Percentiles rank a stretch among this genome's conserved stretches.
These are phyloP conservation scores for Aspergillus spinulosporus DNA, from an alignment of 2,329 filamentous ascomycete genomes.

Conservation along the genomic window DNA sequence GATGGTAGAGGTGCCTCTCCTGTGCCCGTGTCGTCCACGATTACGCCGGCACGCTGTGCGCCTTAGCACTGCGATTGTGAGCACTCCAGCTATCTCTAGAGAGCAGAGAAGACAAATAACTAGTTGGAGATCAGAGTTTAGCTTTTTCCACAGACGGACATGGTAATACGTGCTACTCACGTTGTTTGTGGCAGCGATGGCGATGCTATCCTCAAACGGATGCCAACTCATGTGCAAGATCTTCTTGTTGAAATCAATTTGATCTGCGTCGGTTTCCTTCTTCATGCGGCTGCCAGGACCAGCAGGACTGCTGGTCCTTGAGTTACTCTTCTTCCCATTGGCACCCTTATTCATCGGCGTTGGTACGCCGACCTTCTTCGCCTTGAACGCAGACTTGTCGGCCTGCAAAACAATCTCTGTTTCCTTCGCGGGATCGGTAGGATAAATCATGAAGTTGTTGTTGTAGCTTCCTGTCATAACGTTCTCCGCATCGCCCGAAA, in stretches of 20 bases:
- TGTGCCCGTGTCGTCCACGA: background rate
- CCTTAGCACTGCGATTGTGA: conserved; percentile 27
- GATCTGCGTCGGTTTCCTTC: conserved; percentile 97
- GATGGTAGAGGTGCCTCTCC: conserved; percentile 21
- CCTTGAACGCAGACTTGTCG: conserved; percentile 99
- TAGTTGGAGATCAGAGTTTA: conserved; percentile 36
- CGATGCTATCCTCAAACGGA: conserved; percentile 98
- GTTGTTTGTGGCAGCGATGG: conserved; percentile 98
- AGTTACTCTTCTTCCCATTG: conserved; percentile 81
- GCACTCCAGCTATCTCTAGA: conserved; percentile 47
- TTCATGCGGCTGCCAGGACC: conserved; percentile 91
- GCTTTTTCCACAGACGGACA: conserved; percentile 4
- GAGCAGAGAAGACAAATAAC: conserved; percentile 77
- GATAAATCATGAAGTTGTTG: conserved; percentile 99
- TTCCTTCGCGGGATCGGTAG: conserved; percentile 91
- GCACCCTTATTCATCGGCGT: conserved; percentile 82
- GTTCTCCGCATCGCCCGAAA: conserved; percentile 96
- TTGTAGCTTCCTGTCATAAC: conserved; percentile 99
- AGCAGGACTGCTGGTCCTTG: conserved; percentile 83
- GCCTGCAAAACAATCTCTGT: conserved; percentile 96
- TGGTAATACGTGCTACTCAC: conserved; percentile 60
- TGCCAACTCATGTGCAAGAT: conserved; percentile 99
- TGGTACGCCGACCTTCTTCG: conserved; percentile 97
- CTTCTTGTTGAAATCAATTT: conserved; percentile 99
- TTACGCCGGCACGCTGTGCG: conserved; percentile 19